These are phyloP conservation scores for Aspergillus sp. DNA, from an alignment of 2,329 filamentous ascomycete genomes.

Conservation along the genomic window DNA sequence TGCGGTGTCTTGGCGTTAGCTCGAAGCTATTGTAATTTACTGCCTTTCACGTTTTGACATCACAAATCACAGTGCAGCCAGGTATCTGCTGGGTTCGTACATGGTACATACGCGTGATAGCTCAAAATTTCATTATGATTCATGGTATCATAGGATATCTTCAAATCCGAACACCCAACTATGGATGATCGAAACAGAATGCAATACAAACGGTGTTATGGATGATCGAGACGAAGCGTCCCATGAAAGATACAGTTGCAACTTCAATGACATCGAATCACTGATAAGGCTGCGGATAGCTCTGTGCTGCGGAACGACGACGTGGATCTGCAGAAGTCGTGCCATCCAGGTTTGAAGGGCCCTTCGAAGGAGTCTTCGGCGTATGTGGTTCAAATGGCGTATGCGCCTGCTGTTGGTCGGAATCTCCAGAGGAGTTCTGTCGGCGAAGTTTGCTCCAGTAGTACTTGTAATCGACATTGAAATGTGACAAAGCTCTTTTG, in stretches of 20 bases:
- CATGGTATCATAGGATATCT: too few species aligned
- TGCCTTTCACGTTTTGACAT: too few species aligned
- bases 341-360: background rate
- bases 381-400: conserved; percentile 15
- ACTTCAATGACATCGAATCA: conserved; percentile 1
- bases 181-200: too few species aligned
- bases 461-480: conserved; percentile 12
- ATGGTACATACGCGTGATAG: background rate
- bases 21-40: too few species aligned
- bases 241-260: background rate
- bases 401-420: background rate
- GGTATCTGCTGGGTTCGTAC: background rate
- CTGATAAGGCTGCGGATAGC: conserved; percentile 17
- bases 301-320: background rate
- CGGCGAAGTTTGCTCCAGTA: conserved; percentile 14
- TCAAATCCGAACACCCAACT: too few species aligned
- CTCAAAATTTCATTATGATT: too few species aligned
- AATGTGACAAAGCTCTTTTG: conserved; percentile 13
- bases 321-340: background rate
- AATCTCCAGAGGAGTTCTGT: background rate
- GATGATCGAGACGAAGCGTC: background rate
- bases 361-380: conserved; percentile 1
- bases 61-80: too few species aligned
- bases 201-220: too few species aligned
- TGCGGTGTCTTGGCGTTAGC: too few species aligned